These are phyloP conservation scores for Pittosporum tobira DNA, from an alignment of 129 eudicot species.

Conservation along the genomic window DNA sequence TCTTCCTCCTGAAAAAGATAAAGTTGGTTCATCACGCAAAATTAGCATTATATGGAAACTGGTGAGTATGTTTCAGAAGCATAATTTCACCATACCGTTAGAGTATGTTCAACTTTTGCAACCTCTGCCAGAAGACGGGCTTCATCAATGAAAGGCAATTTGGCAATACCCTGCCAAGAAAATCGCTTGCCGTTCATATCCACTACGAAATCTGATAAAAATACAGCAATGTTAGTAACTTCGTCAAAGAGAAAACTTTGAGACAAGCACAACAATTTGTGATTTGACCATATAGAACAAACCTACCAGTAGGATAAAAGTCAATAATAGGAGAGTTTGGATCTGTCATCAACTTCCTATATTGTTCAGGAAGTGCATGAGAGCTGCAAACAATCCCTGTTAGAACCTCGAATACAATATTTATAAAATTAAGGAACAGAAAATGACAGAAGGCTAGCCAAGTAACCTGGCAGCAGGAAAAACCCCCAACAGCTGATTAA, in stretches of 20 bases:
- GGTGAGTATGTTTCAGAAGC: background rate
- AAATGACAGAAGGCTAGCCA: background rate
- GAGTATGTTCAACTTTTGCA: slow-evolving; percentile 64
- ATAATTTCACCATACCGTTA: slow-evolving; percentile 45
- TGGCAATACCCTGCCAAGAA: slow-evolving; percentile 98
- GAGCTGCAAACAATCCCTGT: slow-evolving; percentile 51
- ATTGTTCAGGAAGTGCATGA: slow-evolving; percentile 91
- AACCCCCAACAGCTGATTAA: slow-evolving; percentile 94
- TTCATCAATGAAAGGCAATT: slow-evolving; percentile 89
- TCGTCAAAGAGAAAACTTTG: background rate
- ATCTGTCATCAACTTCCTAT: slow-evolving; percentile 84
- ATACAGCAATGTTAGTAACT: background rate
- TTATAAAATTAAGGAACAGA: background rate
- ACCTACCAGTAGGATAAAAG: slow-evolving; percentile 82
- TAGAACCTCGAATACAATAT: slow-evolving; percentile 16
- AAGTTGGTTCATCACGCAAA: background rate
- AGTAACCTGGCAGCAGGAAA: slow-evolving; percentile 97
- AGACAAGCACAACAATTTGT: background rate
- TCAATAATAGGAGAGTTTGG: slow-evolving; percentile 87
- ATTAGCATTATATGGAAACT: background rate
- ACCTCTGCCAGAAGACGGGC: slow-evolving; percentile 79
- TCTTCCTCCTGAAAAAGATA: slow-evolving; percentile 57
- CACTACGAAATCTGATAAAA: slow-evolving; percentile 78
- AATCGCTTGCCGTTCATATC: slow-evolving; percentile 96
- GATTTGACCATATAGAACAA: slow-evolving; percentile 6